Evolutionary conservation across 257 asterid genomes (phyloP).

Genomic region (Parsonsia alboflavescens): DNA sequence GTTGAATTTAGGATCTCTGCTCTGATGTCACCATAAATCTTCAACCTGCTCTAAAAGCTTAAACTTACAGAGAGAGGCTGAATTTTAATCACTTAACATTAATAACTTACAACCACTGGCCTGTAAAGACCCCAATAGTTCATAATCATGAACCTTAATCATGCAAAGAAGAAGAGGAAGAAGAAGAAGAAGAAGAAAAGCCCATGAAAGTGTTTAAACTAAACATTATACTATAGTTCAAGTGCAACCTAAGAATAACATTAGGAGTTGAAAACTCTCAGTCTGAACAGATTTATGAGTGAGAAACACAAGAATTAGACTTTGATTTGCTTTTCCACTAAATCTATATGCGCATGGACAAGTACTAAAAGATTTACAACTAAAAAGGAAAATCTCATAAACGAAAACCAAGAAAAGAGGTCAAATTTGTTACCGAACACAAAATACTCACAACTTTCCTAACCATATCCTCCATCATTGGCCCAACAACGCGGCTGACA

Average conservation of each 20-base stretch:
- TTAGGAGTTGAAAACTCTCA: not conserved
- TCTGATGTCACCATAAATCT: too few species aligned
- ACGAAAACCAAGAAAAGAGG: not conserved
- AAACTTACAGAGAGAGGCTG: too few species aligned
- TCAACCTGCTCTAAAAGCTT: too few species aligned
- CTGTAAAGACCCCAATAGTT: not conserved
- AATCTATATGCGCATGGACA: too few species aligned
- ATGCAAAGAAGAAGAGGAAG: not conserved
- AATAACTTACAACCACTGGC: not conserved
- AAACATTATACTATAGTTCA: not conserved
- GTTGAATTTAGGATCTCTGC: too few species aligned
- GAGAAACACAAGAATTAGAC: not conserved
- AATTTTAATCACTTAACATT: too few species aligned
- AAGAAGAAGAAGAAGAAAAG: not conserved
- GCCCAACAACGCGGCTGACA: conserved; percentile 17
- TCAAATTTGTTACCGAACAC: not conserved
- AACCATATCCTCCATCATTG: conserved; percentile 26
- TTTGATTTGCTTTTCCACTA: not conserved
- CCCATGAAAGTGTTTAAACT: too few species aligned
- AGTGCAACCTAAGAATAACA: not conserved
- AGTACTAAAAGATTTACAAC: not conserved
- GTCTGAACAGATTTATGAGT: not conserved
- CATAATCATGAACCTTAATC: not conserved
- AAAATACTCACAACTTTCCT: conserved; percentile 35
- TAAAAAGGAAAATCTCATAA: not conserved